Evolutionary conservation across 2,329 filamentous ascomycete species (phyloP), one percentile per base, ranked within the genome.

Genomic region (Colletotrichum gigasporum): DNA sequence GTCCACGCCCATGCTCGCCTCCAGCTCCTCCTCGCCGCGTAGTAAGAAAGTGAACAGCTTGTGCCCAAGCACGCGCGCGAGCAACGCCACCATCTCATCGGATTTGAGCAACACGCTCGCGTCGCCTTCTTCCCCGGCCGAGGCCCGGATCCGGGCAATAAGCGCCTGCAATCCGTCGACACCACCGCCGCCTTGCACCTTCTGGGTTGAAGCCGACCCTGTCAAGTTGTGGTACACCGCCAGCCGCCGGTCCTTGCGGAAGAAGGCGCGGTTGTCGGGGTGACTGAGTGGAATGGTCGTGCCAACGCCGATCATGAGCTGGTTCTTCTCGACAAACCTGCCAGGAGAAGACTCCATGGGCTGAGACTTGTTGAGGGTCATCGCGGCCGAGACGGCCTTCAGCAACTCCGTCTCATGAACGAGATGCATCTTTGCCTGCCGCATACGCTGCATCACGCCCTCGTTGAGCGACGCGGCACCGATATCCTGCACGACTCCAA

Each of bases 401-500:
- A 69, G 41, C 3, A 69, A 44, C 39, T 70, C 60, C 12, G 59
- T 37, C 47, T 69, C 68, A 16, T 62, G 59, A 7, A 68, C 12
- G 35, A 41, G 35, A 35, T 35, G 35, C 26, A 2, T 30, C 37
- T n/a, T n/a, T n/a, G n/a, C n/a, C n/a, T n/a, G n/a, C 8, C 16
- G 3, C 28, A 35, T 16, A 26, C 44, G 10, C 58, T 61, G 7
- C 50, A 63, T 51, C 0, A 70, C 47, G 0, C 47, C 66, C 3
- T 63, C 51, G 5, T 71, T 65, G 18, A 63, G 60, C 5, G 65
- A 58, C 4, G 81, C 67, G 59, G 73, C 77, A 1, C 81, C 80
- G 3, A 77, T 69, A 2, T 74, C 79, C 2, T 72, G 71, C 2
- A 82, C 69, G 1, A 68, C 63, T 2, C 78, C 76, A 11, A 84